Percentiles rank a stretch among this genome's conserved stretches.
Evolutionary conservation across 2,329 filamentous ascomycete species (phyloP).

Genomic region (Penicillium crustosum): DNA sequence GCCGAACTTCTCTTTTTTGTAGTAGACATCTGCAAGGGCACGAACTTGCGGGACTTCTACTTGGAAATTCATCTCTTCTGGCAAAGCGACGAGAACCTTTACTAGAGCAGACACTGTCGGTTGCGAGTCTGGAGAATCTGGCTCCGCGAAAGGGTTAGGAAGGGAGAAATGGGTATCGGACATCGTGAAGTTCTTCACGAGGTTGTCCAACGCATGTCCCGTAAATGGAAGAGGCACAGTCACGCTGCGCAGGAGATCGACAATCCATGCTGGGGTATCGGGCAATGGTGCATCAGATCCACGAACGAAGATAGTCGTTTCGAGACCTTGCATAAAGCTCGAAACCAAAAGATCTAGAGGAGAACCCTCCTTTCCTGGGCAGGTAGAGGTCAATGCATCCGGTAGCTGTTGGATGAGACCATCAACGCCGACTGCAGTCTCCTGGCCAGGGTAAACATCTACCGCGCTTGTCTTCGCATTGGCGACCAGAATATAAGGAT

Average conservation of each 20-base stretch:
- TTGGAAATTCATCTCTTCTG: slow-evolving; percentile 82
- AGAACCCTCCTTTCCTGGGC: slow-evolving; percentile 74
- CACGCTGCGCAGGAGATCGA: slow-evolving; percentile 74
- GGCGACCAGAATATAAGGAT: slow-evolving; percentile 75
- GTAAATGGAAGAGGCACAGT: slow-evolving; percentile 83
- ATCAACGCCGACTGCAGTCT: slow-evolving; percentile 67
- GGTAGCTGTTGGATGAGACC: slow-evolving; percentile 74
- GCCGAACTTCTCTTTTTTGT: slow-evolving; percentile 74
- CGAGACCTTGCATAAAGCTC: slow-evolving; percentile 76
- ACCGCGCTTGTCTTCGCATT: slow-evolving; percentile 69
- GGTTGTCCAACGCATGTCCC: slow-evolving; percentile 73
- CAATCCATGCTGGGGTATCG: slow-evolving; percentile 77
- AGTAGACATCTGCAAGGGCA: slow-evolving; percentile 77
- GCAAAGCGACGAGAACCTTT: slow-evolving; percentile 73
- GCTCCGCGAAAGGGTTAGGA: slow-evolving; percentile 76
- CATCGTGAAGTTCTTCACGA: slow-evolving; percentile 86
- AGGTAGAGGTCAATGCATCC: slow-evolving; percentile 67
- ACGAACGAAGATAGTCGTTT: slow-evolving; percentile 77
- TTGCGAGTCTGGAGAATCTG: slow-evolving; percentile 67
- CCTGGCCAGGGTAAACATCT: slow-evolving; percentile 64
- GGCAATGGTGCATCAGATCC: slow-evolving; percentile 68
- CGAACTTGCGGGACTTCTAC: slow-evolving; percentile 74
- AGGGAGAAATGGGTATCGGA: slow-evolving; percentile 82
- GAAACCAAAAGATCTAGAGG: slow-evolving; percentile 80
- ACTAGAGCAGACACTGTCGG: slow-evolving; percentile 83